These are phyloP conservation scores for Mycena indigotica DNA, from an alignment of 768 basidiomycete species.

Conservation along the genomic window DNA sequence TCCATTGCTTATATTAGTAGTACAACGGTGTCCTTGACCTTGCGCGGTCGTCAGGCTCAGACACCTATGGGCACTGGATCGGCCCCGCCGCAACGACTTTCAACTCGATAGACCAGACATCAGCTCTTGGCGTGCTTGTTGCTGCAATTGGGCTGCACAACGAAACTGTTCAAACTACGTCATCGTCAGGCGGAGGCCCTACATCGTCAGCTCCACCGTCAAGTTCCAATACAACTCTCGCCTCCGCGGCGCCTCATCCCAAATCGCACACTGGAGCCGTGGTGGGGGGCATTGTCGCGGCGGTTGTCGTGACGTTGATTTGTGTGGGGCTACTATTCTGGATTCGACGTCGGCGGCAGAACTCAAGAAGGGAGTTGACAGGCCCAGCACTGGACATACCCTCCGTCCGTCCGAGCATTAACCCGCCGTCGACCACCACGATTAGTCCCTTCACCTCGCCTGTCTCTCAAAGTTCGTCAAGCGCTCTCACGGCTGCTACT, in stretches of 20 bases:
- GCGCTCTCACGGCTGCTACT: background rate
- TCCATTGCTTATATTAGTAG: no score
- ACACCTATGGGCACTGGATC: background rate
- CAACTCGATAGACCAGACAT: background rate
- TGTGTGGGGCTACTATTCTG: background rate
- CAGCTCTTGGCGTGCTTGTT: background rate
- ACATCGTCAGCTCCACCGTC: background rate
- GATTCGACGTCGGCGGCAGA: background rate
- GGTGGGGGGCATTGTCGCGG: background rate
- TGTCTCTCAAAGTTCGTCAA: background rate
- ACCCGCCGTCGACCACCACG: background rate
- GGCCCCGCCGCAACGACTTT: background rate
- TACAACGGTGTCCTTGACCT: background rate
- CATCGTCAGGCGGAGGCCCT: background rate
- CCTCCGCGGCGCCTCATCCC: background rate
- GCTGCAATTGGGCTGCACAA: background rate
- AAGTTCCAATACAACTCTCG: background rate
- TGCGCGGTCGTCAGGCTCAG: background rate
- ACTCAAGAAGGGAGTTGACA: background rate
- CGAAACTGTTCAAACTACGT: background rate
- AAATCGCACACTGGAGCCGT: background rate
- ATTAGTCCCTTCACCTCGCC: background rate
- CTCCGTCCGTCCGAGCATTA: background rate
- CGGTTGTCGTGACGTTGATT: background rate
- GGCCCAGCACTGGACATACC: background rate